Conservation (phyloP, 2,329 filamentous ascomycete genomes). For the Basipetospora sp. region DNA sequence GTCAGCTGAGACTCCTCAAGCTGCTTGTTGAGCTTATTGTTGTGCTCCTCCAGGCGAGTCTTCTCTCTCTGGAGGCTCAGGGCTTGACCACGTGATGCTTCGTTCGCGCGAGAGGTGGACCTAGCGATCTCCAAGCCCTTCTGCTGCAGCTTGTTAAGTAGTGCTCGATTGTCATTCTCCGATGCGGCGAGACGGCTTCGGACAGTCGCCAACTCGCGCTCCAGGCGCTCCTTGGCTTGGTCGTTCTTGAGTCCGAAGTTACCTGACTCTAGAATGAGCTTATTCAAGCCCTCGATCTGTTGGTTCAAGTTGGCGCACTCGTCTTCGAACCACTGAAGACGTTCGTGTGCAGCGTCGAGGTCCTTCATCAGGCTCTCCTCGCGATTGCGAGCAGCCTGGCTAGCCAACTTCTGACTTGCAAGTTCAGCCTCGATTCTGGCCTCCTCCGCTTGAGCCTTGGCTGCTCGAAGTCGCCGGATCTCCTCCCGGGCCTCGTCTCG, state of each 20-base stretch:
- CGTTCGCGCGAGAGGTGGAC: constrained; percentile 70
- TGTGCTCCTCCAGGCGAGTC: constrained; percentile 66
- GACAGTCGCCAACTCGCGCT: constrained; percentile 78
- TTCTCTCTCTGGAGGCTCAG: constrained; percentile 70
- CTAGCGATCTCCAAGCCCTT: constrained; percentile 93
- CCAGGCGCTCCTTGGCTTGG: constrained; percentile 82
- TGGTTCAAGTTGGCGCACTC: constrained; percentile 63
- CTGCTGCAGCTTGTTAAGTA: constrained; percentile 95
- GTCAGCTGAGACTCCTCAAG: constrained; percentile 72
- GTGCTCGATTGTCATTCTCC: constrained; percentile 84
- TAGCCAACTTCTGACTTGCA: constrained; percentile 65
- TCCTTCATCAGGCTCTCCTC: constrained; percentile 66
- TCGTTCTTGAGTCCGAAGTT: constrained; percentile 82
- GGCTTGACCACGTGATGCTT: constrained; percentile 66
- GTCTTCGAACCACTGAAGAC: constrained; percentile 62
- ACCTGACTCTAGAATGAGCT: constrained; percentile 76
- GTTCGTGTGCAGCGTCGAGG: constrained; percentile 61
- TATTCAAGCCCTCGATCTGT: constrained; percentile 73
- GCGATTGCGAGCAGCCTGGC: constrained; percentile 62
- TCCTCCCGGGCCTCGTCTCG: constrained; percentile 81
- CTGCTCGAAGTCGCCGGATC: constrained; percentile 64
- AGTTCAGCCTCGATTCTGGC: constrained; percentile 71
- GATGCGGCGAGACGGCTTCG: constrained; percentile 81
- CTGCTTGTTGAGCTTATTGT: constrained; percentile 65
- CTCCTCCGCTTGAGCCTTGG: constrained; percentile 74